phyloP scores from a whole-genome alignment of 495 filamentous ascomycete species.

The Neurospora pannonica region DNA sequence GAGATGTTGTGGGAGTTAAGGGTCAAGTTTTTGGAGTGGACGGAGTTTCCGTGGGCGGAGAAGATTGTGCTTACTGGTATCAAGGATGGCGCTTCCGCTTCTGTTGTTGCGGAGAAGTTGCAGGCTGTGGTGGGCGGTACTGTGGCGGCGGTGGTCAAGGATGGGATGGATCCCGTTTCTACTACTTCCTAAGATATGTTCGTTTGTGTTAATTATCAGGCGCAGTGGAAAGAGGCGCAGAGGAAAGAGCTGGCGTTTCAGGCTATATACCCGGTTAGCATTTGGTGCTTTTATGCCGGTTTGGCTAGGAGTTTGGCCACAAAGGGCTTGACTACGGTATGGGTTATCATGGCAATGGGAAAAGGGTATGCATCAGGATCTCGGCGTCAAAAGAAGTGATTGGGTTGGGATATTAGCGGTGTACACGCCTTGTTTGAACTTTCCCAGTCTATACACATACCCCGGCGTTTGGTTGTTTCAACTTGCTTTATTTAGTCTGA shows the following conservation, averaged over 20 bases:
- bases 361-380: neutral
- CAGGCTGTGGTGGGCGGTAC: neutral
- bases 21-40: neutral
- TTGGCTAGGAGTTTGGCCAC: neutral
- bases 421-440: neutral
- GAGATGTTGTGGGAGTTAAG: constrained; percentile 2
- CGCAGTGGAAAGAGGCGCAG: too few relatives aligned
- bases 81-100: neutral
- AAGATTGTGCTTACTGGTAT: neutral
- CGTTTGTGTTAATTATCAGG: neutral
- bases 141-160: neutral
- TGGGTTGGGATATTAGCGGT: too few relatives aligned
- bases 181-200: neutral
- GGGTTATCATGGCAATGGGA: neutral
- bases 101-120: neutral
- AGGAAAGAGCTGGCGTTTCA: neutral
- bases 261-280: neutral
- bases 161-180: neutral
- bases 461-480: neutral
- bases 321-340: neutral
- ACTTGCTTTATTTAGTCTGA: neutral
- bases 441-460: neutral
- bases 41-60: neutral
- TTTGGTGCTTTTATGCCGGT: neutral
- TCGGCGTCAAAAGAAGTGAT: too few relatives aligned